Evolutionary conservation across 345 rosid genomes (phyloP).

Genomic region (Citrus trifoliata): DNA sequence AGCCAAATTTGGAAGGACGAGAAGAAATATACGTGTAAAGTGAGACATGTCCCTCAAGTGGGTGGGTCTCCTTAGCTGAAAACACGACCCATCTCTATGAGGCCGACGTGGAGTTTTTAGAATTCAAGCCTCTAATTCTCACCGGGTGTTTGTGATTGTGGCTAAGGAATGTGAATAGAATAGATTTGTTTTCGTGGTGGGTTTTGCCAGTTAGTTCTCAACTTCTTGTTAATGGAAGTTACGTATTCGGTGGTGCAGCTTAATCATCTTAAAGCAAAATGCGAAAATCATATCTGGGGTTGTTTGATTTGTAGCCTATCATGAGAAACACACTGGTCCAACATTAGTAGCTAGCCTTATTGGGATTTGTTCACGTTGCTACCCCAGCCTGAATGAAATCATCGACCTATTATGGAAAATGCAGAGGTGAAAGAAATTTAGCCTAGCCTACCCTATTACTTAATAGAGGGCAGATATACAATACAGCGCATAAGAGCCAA

Average conservation of each 20-base stretch:
- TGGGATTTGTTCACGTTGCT: background rate
- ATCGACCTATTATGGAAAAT: background rate
- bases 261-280: background rate
- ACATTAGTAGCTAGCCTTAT: background rate
- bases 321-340: slow-evolving; percentile 8
- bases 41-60: slow-evolving; percentile 25
- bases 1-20: background rate
- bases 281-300: background rate
- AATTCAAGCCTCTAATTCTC: background rate
- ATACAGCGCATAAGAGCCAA: too few relatives aligned
- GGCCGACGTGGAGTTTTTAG: slow-evolving; percentile 10
- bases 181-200: background rate
- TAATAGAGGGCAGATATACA: too few relatives aligned
- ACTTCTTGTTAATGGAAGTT: slow-evolving; percentile 31
- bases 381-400: background rate
- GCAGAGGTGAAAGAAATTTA: background rate
- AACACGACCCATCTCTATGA: background rate
- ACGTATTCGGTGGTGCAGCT: slow-evolving; percentile 17
- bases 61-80: slow-evolving; percentile 16
- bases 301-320: slow-evolving; percentile 11
- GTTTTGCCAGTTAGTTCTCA: background rate
- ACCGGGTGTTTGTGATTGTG: background rate
- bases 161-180: background rate
- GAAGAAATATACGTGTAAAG: slow-evolving; percentile 19
- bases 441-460: too few relatives aligned